Percentiles rank a stretch among this genome's conserved stretches.
Evolutionary conservation across 2,329 filamentous ascomycete species (phyloP).

Genomic region (Pezicula neosporulosa): DNA sequence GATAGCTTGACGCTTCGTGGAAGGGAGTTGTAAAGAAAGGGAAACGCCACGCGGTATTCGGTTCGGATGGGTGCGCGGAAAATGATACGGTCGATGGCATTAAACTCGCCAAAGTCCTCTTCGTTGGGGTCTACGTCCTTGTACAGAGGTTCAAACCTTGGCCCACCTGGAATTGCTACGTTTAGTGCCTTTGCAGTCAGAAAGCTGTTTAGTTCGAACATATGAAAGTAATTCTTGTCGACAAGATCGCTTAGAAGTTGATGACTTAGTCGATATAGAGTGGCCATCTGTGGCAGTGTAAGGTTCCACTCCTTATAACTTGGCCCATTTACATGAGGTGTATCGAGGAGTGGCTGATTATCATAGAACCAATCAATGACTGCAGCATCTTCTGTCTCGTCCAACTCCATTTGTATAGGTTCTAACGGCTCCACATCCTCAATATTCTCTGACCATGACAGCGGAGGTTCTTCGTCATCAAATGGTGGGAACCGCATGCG

Average conservation of each 20-base stretch:
- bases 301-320: conserved; percentile 98
- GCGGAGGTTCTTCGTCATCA: conserved; percentile 94
- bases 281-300: conserved; percentile 90
- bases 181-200: conserved; percentile 95
- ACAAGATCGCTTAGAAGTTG: conserved; percentile 88
- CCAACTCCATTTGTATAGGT: conserved; percentile 97
- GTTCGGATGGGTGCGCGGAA: conserved; percentile 94
- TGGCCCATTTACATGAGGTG: conserved; percentile 88
- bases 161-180: conserved; percentile 94
- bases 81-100: conserved; percentile 98
- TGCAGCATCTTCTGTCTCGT: conserved; percentile 86
- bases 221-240: conserved; percentile 96
- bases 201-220: conserved; percentile 94
- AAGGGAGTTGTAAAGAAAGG: conserved; percentile 93
- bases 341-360: conserved; percentile 85
- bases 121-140: conserved; percentile 99
- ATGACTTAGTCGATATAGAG: conserved; percentile 85
- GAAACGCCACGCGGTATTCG: conserved; percentile 92
- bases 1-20: conserved; percentile 90
- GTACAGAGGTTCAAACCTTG: conserved; percentile 93
- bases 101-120: conserved; percentile 99
- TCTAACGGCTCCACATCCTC: conserved; percentile 97
- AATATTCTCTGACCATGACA: conserved; percentile 98
- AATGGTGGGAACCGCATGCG: conserved; percentile 98
- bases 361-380: conserved; percentile 99